phyloP scores from a whole-genome alignment of 2,329 filamentous ascomycete genomes.

The Aureobasidium leucospermi region DNA sequence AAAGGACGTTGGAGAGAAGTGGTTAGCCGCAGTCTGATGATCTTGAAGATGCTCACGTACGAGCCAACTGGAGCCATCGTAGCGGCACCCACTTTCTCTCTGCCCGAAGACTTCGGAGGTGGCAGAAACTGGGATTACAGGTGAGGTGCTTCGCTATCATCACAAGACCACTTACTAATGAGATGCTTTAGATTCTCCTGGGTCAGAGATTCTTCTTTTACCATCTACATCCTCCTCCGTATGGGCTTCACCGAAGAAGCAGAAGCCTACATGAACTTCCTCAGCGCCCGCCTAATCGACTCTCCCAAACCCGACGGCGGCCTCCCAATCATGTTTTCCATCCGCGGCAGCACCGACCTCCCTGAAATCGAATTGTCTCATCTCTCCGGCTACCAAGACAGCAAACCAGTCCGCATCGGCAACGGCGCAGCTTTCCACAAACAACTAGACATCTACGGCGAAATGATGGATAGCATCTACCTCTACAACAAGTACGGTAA shows the following conservation, averaged over 20 bases:
- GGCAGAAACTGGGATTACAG: slow-evolving; percentile 57
- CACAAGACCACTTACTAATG: background rate
- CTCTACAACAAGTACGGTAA: slow-evolving; percentile 46
- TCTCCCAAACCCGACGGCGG: slow-evolving; percentile 54
- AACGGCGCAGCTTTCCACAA: slow-evolving; percentile 70
- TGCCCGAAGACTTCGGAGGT: slow-evolving; percentile 46
- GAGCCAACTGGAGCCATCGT: slow-evolving; percentile 73
- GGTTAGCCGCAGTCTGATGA: slow-evolving; percentile 62
- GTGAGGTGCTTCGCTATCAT: background rate
- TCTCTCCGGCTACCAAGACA: slow-evolving; percentile 64
- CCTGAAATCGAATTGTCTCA: slow-evolving; percentile 63
- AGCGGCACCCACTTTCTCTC: slow-evolving; percentile 68
- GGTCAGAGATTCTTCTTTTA: slow-evolving; percentile 68
- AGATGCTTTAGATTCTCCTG: slow-evolving; percentile 53
- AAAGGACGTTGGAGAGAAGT: slow-evolving; percentile 66
- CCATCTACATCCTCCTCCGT: slow-evolving; percentile 66
- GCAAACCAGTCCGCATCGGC: slow-evolving; percentile 65
- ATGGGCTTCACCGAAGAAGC: slow-evolving; percentile 70
- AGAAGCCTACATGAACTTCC: slow-evolving; percentile 71
- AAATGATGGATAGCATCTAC: slow-evolving; percentile 56
- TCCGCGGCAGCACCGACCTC: slow-evolving; percentile 66
- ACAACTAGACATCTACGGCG: slow-evolving; percentile 71
- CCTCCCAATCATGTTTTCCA: slow-evolving; percentile 73
- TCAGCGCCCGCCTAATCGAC: slow-evolving; percentile 61
- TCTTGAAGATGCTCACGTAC: slow-evolving; percentile 69